Evolutionary conservation across 257 asterid species (phyloP).

Genomic region (Coffea canephora): DNA sequence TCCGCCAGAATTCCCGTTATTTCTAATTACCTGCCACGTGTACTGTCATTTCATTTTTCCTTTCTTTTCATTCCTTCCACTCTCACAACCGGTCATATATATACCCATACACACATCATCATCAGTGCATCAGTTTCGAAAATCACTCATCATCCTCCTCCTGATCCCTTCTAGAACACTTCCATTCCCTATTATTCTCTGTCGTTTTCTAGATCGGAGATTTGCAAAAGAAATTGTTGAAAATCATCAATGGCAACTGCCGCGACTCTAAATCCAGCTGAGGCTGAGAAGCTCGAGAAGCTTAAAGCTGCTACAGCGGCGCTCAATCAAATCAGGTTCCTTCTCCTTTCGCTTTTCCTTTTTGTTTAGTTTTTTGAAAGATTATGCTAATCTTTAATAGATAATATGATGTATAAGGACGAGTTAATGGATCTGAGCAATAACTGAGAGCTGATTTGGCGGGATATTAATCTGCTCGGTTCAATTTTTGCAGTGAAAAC

Average conservation of each 20-base stretch:
- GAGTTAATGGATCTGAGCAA: slow-evolving; percentile 23
- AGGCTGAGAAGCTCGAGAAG: slow-evolving; percentile 59
- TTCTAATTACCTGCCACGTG: slow-evolving; percentile 1
- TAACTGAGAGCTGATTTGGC: not conserved
- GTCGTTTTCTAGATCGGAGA: slow-evolving; percentile 26
- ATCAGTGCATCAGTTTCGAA: not conserved
- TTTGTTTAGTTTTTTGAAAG: not conserved
- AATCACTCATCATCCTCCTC: not conserved
- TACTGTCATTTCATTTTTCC: not conserved
- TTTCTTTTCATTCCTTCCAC: not conserved
- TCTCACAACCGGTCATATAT: not conserved
- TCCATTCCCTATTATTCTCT: not conserved
- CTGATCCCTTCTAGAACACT: slow-evolving; percentile 4
- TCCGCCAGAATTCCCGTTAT: slow-evolving; percentile 6
- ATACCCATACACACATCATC: not conserved
- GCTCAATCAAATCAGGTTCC: slow-evolving; percentile 76
- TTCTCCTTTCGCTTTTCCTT: not conserved
- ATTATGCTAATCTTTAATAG: not conserved
- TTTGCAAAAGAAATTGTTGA: slow-evolving; percentile 9
- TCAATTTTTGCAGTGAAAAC: slow-evolving; percentile 56
- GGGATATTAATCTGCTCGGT: not conserved
- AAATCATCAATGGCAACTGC: slow-evolving; percentile 44
- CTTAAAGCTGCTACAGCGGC: slow-evolving; percentile 62
- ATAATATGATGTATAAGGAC: not conserved
- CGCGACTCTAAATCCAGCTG: slow-evolving; percentile 43